Conservation (phyloP, 106 monocot genomes). For the Hemerocallis citrina region DNA sequence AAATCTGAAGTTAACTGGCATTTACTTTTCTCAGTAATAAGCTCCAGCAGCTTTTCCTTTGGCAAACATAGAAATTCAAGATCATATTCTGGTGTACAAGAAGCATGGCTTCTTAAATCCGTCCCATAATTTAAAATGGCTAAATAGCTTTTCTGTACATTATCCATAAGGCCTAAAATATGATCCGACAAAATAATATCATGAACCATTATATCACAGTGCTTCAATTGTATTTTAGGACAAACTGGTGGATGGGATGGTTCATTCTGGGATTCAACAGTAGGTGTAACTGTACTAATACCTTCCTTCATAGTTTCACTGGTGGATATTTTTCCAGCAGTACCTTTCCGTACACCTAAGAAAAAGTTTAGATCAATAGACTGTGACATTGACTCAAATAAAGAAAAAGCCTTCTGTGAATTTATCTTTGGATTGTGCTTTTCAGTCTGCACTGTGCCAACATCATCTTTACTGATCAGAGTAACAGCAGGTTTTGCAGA, state of each 20-base stretch:
- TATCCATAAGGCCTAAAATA: slow-evolving; percentile 30
- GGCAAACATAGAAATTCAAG: slow-evolving; percentile 29
- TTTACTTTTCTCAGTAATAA: slow-evolving; percentile 26
- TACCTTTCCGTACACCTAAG: slow-evolving; percentile 48
- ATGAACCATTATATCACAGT: slow-evolving; percentile 43
- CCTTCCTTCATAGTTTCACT: slow-evolving; percentile 6
- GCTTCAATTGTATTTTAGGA: slow-evolving; percentile 6
- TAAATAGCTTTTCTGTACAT: slow-evolving; percentile 34
- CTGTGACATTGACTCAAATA: slow-evolving; percentile 57
- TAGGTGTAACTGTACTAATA: slow-evolving; percentile 4
- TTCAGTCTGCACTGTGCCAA: not conserved
- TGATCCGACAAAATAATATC: slow-evolving; percentile 27
- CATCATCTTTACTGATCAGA: slow-evolving; percentile 13
- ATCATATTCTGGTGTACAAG: slow-evolving; percentile 9
- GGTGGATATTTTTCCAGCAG: slow-evolving; percentile 4
- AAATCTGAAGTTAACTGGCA: slow-evolving; percentile 4
- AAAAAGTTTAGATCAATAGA: slow-evolving; percentile 59
- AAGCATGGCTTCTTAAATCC: slow-evolving; percentile 17
- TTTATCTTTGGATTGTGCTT: slow-evolving; percentile 4
- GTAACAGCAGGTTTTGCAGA: slow-evolving; percentile 8
- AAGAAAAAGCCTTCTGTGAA: slow-evolving; percentile 25
- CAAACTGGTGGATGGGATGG: slow-evolving; percentile 8
- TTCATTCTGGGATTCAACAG: slow-evolving; percentile 9
- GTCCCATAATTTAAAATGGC: slow-evolving; percentile 32
- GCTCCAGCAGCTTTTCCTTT: slow-evolving; percentile 35